A percentile compares a stretch with the other conserved stretches of the same genome.
Conservation (phyloP, 148 eudicot genomes). For the Hydrangea macrophylla region DNA sequence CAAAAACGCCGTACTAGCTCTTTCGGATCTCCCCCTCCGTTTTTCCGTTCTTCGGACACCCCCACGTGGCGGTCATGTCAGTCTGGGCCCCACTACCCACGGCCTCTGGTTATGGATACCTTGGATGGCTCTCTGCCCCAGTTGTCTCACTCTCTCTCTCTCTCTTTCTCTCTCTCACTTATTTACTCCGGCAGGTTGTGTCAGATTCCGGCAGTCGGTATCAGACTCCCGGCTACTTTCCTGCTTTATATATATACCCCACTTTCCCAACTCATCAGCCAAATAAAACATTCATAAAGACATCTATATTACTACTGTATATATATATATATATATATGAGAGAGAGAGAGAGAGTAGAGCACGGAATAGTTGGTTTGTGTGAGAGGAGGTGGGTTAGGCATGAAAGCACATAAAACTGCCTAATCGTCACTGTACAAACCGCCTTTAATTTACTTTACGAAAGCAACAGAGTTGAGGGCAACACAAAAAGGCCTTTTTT, state of each 20-base stretch:
- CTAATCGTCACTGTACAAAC: conserved; percentile 12
- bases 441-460: conserved; percentile 11
- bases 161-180: conserved; percentile 11
- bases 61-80: conserved; percentile 54
- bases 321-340: background rate
- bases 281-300: conserved; percentile 3
- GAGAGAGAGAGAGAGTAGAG: background rate
- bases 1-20: conserved; percentile 8
- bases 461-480: background rate
- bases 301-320: background rate
- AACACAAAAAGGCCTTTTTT: background rate
- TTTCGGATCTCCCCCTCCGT: conserved; percentile 7
- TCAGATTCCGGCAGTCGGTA: conserved; percentile 28
- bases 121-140: conserved; percentile 45
- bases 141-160: conserved; percentile 17
- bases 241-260: conserved; percentile 18
- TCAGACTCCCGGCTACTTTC: conserved; percentile 28
- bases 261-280: conserved; percentile 1
- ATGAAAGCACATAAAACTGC: conserved; percentile 7
- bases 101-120: conserved; percentile 54
- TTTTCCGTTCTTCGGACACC: conserved; percentile 33
- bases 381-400: conserved; percentile 18
- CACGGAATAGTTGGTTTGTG: conserved; percentile 9
- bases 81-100: conserved; percentile 49
- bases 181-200: conserved; percentile 29